Conservation (phyloP, 2,329 filamentous ascomycete genomes). For the Pseudocercospora musae region DNA sequence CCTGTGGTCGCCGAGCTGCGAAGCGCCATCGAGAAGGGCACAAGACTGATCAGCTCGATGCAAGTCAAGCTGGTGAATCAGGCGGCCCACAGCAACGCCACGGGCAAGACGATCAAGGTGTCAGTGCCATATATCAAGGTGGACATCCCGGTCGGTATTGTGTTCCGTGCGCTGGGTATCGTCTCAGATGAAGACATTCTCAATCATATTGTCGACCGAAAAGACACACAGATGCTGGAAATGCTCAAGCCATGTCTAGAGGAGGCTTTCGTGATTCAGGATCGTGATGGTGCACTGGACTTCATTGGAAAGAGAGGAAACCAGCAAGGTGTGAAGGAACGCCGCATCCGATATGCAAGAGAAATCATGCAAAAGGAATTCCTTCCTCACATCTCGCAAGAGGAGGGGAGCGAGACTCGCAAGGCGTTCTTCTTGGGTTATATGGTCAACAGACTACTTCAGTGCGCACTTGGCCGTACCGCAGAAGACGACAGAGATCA, state of each 20-base stretch:
- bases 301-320: constrained; percentile 92
- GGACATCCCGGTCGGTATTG: constrained; percentile 89
- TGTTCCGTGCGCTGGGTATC: constrained; percentile 91
- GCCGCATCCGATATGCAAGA: constrained; percentile 85
- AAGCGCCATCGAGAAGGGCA: constrained; percentile 94
- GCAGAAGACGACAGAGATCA: constrained; percentile 98
- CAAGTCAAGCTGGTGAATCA: constrained; percentile 74
- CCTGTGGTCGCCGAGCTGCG: constrained; percentile 94
- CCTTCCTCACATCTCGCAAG: constrained; percentile 92
- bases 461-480: constrained; percentile 86
- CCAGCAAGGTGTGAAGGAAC: constrained; percentile 71
- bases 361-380: constrained; percentile 98
- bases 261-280: constrained; percentile 93
- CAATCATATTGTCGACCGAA: constrained; percentile 93
- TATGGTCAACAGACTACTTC: constrained; percentile 94
- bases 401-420: constrained; percentile 86
- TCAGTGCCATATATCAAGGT: constrained; percentile 91
- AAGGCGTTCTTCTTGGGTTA: constrained; percentile 99
- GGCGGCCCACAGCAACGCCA: constrained; percentile 59
- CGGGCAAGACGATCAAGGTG: constrained; percentile 84
- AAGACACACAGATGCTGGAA: constrained; percentile 94
- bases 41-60: constrained; percentile 87
- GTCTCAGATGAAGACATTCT: constrained; percentile 98
- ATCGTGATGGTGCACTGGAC: constrained; percentile 88
- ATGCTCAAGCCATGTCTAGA: constrained; percentile 97